Percentiles rank a stretch among this genome's conserved stretches.
Conservation (phyloP, 768 basidiomycete genomes). For the Zangia roseola region DNA sequence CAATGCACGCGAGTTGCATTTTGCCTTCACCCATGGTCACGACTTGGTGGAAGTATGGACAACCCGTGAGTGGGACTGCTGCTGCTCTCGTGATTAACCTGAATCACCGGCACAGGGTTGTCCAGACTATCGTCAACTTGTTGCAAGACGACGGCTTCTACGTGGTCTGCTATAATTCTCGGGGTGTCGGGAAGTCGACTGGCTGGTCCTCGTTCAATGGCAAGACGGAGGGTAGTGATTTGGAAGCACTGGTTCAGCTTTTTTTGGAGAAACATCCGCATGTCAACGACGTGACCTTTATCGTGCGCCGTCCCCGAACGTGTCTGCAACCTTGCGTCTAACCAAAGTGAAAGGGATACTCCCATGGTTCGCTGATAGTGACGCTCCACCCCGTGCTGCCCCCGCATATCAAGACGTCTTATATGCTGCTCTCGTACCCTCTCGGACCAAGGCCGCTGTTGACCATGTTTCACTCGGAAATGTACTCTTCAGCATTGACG, state of each 20-base stretch:
- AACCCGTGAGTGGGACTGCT: conserved; percentile 58
- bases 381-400: conserved; percentile 60
- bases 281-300: conserved; percentile 52
- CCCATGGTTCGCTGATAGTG: conserved; percentile 72
- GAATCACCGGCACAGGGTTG: conserved; percentile 6
- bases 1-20: conserved; percentile 51
- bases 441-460: conserved; percentile 64
- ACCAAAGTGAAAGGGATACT: conserved; percentile 64
- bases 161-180: conserved; percentile 72
- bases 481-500: conserved; percentile 52
- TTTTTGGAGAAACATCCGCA: conserved; percentile 42
- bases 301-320: conserved; percentile 44
- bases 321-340: conserved; percentile 1
- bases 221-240: conserved; percentile 64
- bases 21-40: conserved; percentile 85
- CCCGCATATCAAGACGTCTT: conserved; percentile 51
- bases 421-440: conserved; percentile 77
- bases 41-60: conserved; percentile 73
- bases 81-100: background rate
- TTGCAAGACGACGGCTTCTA: conserved; percentile 49
- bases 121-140: conserved; percentile 46
- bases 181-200: conserved; percentile 72
- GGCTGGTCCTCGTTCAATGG: conserved; percentile 78
- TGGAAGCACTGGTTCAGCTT: conserved; percentile 61
- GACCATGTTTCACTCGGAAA: conserved; percentile 61